phyloP scores from a whole-genome alignment of 495 filamentous ascomycete species.

The Lasiosphaeria miniovina region DNA sequence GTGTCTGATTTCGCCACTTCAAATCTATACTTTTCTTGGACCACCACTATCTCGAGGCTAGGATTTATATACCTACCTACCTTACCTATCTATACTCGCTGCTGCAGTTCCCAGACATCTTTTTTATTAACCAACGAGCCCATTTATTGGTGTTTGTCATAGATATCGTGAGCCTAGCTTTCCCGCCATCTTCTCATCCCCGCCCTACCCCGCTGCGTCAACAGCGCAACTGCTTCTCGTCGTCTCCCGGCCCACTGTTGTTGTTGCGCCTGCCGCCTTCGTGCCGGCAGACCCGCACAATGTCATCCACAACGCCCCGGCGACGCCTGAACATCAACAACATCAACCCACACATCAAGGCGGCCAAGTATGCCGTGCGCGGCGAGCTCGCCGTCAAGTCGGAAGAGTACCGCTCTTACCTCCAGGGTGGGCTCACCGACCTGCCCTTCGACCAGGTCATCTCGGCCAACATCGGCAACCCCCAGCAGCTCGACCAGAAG shows the following conservation, averaged over 20 bases:
- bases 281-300: slow-evolving; percentile 27
- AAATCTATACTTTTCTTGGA: background rate
- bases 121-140: slow-evolving; percentile 5
- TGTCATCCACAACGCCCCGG: slow-evolving; percentile 31
- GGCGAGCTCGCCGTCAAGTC: slow-evolving; percentile 90
- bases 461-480: slow-evolving; percentile 97
- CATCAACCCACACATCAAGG: slow-evolving; percentile 83
- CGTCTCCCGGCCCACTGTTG: background rate
- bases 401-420: slow-evolving; percentile 76
- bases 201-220: slow-evolving; percentile 15
- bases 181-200: slow-evolving; percentile 22
- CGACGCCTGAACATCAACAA: slow-evolving; percentile 73
- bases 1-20: background rate
- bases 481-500: slow-evolving; percentile 97
- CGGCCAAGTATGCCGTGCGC: slow-evolving; percentile 93
- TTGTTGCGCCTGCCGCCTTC: slow-evolving; percentile 7
- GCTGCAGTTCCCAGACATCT: background rate
- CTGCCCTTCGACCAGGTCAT: slow-evolving; percentile 89
- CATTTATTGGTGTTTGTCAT: background rate
- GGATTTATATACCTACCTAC: background rate
- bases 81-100: background rate
- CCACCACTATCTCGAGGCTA: background rate
- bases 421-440: slow-evolving; percentile 51
- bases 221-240: slow-evolving; percentile 5
- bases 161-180: slow-evolving; percentile 16